phyloP scores from a whole-genome alignment of 129 eudicot genomes.

The Erigeron canadensis region DNA sequence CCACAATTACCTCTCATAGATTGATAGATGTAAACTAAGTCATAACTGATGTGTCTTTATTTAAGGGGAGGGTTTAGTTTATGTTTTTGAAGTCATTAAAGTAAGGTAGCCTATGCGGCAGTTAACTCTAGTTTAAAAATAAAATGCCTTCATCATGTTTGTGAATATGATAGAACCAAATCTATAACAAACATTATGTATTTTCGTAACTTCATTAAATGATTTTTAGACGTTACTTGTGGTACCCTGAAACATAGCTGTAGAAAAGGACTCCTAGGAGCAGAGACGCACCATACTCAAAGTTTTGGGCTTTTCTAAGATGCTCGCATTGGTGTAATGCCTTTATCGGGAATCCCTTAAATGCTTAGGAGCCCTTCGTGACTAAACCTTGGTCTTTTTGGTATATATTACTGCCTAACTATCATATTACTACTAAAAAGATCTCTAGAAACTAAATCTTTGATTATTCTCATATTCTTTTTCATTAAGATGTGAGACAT shows the following conservation, averaged over 20 bases:
- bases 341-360: too few species aligned
- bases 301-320: too few species aligned
- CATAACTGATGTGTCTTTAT: not conserved
- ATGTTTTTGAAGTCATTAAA: not conserved
- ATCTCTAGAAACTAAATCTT: too few species aligned
- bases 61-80: not conserved
- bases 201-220: not conserved
- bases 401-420: too few species aligned
- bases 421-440: too few species aligned
- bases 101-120: not conserved
- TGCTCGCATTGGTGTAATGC: too few species aligned
- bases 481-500: too few species aligned
- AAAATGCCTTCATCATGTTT: not conserved
- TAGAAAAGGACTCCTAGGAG: too few species aligned
- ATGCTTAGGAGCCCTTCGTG: too few species aligned
- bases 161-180: not conserved
- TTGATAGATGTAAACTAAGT: not conserved
- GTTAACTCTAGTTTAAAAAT: not conserved
- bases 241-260: not conserved
- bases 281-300: too few species aligned
- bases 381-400: too few species aligned
- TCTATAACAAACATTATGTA: not conserved
- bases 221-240: not conserved
- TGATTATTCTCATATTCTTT: too few species aligned
- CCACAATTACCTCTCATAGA: not conserved